These are phyloP conservation scores for Zizania latifolia DNA, from an alignment of 176 grass and related monocot species.

Conservation along the genomic window DNA sequence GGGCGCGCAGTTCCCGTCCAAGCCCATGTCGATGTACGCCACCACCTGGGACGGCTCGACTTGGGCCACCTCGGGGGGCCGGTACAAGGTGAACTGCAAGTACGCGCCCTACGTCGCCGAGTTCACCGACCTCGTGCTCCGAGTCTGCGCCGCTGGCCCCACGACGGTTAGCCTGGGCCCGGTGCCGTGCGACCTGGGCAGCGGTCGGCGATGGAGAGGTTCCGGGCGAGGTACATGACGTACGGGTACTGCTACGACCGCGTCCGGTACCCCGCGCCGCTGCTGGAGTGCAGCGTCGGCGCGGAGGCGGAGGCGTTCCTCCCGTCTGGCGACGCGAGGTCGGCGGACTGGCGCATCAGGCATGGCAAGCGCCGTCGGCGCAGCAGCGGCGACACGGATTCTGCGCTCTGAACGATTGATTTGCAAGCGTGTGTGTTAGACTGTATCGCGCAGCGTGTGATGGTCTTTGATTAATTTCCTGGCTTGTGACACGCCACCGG, in stretches of 20 bases:
- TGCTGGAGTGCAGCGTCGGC: slow-evolving; percentile 56
- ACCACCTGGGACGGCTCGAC: slow-evolving; percentile 95
- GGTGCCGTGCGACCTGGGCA: slow-evolving; percentile 2
- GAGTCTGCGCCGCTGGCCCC: slow-evolving; percentile 27
- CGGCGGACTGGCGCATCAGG: slow-evolving; percentile 16
- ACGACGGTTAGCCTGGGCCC: background rate
- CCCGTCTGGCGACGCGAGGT: slow-evolving; percentile 45
- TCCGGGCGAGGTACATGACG: slow-evolving; percentile 61
- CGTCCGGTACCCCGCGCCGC: slow-evolving; percentile 47
- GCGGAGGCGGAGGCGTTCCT: slow-evolving; percentile 52
- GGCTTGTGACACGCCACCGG: background rate
- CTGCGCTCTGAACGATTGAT: slow-evolving; percentile 8
- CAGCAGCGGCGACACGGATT: slow-evolving; percentile 5
- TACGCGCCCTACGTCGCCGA: slow-evolving; percentile 83
- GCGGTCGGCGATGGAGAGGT: slow-evolving; percentile 56
- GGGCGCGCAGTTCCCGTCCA: slow-evolving; percentile 69
- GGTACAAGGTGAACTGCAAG: slow-evolving; percentile 96
- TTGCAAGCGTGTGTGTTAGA: background rate
- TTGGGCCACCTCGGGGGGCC: slow-evolving; percentile 86
- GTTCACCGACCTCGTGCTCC: slow-evolving; percentile 80
- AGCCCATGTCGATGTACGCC: slow-evolving; percentile 90
- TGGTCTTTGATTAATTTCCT: too few species aligned
- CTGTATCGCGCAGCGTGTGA: background rate
- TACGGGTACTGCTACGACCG: slow-evolving; percentile 90
- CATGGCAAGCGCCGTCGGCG: slow-evolving; percentile 48